phyloP scores from a whole-genome alignment of 169 alveolate species.

The Plasmodium knowlesi region DNA sequence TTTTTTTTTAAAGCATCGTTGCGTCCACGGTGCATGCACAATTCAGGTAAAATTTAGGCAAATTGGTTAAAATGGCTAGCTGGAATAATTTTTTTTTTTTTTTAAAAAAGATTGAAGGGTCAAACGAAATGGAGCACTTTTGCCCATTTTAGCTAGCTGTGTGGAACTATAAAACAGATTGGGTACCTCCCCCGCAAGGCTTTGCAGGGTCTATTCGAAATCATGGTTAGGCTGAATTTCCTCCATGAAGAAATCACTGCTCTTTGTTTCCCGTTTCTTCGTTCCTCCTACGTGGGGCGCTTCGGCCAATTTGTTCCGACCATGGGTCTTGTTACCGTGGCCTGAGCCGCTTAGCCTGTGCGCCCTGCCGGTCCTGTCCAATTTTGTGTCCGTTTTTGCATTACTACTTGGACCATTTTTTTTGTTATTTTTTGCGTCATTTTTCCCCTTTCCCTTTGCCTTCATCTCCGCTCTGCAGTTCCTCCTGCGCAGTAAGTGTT shows the following conservation, averaged over 20 bases:
- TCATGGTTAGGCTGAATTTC: conserved; percentile 11
- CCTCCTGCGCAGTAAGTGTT: not conserved
- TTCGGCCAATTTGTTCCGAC: not conserved
- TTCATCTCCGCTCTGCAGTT: not conserved
- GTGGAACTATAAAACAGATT: not conserved
- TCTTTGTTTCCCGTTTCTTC: not conserved
- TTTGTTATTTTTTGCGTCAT: not conserved
- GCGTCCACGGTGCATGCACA: not conserved
- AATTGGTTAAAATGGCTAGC: not conserved
- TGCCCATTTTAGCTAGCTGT: not conserved
- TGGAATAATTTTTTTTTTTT: not conserved
- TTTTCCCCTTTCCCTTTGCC: not conserved
- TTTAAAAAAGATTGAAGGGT: not conserved
- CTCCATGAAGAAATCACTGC: conserved; percentile 10
- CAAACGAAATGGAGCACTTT: not conserved
- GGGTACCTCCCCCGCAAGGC: not conserved
- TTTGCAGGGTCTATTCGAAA: not conserved
- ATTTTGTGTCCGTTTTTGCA: not conserved
- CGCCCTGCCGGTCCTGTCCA: not conserved
- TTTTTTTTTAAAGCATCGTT: not conserved
- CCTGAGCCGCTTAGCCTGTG: not conserved
- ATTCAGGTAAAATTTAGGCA: not conserved
- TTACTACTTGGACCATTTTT: not conserved
- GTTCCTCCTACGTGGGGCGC: not conserved
- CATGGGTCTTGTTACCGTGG: not conserved